Percentiles rank a stretch among this genome's conserved stretches.
These are phyloP conservation scores for Ruellia speciosa DNA, from an alignment of 305 asterid species.

Conservation along the genomic window DNA sequence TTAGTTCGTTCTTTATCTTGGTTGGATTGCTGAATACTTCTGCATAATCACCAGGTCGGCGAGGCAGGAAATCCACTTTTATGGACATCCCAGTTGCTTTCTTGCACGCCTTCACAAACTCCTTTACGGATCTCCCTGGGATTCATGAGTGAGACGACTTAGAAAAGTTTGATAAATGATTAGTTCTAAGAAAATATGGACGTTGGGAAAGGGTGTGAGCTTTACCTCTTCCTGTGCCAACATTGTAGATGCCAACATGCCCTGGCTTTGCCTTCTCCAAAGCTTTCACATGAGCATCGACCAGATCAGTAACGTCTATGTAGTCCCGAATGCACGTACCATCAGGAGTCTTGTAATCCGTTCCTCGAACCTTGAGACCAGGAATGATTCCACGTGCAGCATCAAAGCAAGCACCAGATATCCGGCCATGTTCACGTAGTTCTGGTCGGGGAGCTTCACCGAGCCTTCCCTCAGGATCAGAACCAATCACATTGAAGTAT, in stretches of 20 bases:
- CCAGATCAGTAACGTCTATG: slow-evolving; percentile 80
- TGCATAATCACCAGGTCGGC: slow-evolving; percentile 92
- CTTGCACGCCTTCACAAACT: slow-evolving; percentile 90
- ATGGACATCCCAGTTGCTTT: slow-evolving; percentile 72
- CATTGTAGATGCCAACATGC: slow-evolving; percentile 70
- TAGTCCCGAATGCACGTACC: slow-evolving; percentile 90
- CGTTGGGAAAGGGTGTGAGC: not conserved
- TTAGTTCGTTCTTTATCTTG: slow-evolving; percentile 57
- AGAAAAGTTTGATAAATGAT: slow-evolving; percentile 3
- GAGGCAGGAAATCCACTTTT: slow-evolving; percentile 73
- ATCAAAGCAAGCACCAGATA: slow-evolving; percentile 95
- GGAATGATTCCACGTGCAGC: slow-evolving; percentile 91
- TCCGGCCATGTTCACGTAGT: slow-evolving; percentile 88
- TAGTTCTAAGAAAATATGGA: not conserved
- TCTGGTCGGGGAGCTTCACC: slow-evolving; percentile 99
- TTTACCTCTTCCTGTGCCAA: slow-evolving; percentile 79
- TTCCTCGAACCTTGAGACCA: slow-evolving; percentile 90
- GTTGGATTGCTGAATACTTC: slow-evolving; percentile 83
- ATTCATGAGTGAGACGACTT: not conserved
- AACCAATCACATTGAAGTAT: slow-evolving; percentile 96
- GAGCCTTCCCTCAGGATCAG: slow-evolving; percentile 93
- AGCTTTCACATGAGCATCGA: slow-evolving; percentile 90
- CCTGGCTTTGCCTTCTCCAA: slow-evolving; percentile 67
- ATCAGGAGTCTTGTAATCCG: slow-evolving; percentile 70
- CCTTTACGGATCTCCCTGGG: slow-evolving; percentile 87